Evolutionary conservation across 176 grass and related monocot species (phyloP).

Genomic region (Triticum monococcum): DNA sequence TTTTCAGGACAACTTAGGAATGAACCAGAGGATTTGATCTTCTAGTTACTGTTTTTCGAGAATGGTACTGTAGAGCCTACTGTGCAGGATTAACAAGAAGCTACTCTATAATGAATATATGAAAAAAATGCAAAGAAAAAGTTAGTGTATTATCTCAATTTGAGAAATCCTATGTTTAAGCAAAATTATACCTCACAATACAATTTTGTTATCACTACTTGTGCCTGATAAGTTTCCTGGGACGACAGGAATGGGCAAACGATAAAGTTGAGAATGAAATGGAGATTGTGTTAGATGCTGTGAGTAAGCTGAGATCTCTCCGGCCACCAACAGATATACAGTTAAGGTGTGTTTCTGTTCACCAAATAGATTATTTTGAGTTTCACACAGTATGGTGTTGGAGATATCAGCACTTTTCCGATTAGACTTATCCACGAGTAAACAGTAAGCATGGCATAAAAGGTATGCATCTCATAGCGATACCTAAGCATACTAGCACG

Average conservation of each 20-base stretch:
- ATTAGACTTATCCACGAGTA: no score
- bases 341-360: conserved; percentile 39
- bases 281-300: conserved; percentile 61
- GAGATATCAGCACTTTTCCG: no score
- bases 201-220: background rate
- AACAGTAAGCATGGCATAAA: no score
- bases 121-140: background rate
- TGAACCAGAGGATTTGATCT: background rate
- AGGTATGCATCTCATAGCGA: no score
- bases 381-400: background rate
- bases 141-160: background rate
- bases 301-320: conserved; percentile 75
- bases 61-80: background rate
- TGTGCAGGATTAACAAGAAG: background rate
- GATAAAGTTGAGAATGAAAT: conserved; percentile 73
- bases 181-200: background rate
- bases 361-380: background rate
- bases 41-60: background rate
- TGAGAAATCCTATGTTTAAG: background rate
- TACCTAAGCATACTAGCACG: no score
- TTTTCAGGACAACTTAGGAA: conserved; percentile 27
- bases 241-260: conserved; percentile 64
- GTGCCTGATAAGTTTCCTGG: background rate
- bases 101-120: background rate
- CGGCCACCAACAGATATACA: conserved; percentile 63